Evolutionary conservation across 805 yeast genomes (phyloP), one percentile per base, ranked within the genome.

Genomic region (Pichia manshurica): DNA sequence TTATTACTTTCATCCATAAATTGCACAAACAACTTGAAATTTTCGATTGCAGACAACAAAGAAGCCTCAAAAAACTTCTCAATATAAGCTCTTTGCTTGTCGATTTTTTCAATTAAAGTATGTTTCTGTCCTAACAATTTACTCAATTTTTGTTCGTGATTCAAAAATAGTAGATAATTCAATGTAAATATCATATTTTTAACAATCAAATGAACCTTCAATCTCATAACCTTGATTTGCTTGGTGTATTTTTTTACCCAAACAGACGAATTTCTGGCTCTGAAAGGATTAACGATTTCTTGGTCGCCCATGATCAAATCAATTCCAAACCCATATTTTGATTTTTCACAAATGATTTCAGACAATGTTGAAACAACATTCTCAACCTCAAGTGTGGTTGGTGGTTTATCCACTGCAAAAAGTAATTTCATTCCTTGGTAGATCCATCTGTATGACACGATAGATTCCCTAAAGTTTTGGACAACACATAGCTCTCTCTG

Each of bases 101-200:
- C 65, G 44, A 67, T 53, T 47, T 61, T 61, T 3, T 63, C 64
- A 37, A 61, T 41, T 2, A 62, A 53, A 47, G 59, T 53, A 32
- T 60, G 53, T 44, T 60, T 63, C 39, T 63, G 66, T 19, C 61
- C 55, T 29, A 62, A 55, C 19, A 65, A 44, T 42, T 60, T 56
- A 44, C 62, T 63, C 48, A 66, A 60, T 48, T 67, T 67, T 46
- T 63, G 67, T 42, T 68, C 72, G 53, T 67, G 68, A 50, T 68
- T 66, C 33, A 68, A 47, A 39, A 68, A 63, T 40, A 68, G 51
- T 28, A 78, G 70, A 56, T 78, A 78, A 53, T 77, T 78, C 51
- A 78, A 58, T 5, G 76, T 59, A 52, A 75, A 78, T 17, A 75
- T 61, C 57, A 78, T 58, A 67, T 77, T 73, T 53, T 79, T 71